Evolutionary conservation across 2,329 filamentous ascomycete genomes (phyloP), one percentile per base, ranked within the genome.

Genomic region (Emergomyces pasteurianus): DNA sequence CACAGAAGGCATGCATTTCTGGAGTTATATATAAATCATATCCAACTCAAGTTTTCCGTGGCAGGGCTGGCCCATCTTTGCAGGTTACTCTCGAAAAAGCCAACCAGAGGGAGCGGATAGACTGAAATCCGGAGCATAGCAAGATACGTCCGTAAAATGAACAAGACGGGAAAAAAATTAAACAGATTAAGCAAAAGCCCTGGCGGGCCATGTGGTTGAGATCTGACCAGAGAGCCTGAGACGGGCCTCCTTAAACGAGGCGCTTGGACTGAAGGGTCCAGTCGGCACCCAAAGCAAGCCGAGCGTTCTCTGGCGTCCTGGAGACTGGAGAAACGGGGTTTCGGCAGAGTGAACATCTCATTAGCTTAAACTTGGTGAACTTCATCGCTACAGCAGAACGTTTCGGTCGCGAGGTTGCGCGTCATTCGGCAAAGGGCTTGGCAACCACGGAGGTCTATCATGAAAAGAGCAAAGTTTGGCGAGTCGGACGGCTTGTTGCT

Each of bases 381-480:
- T 34, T 34, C 26, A 31, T 52, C 49, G 14, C 6, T 28, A n/a
- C n/a, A n/a, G n/a, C n/a, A 52, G 49, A 7, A 18, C 14, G 31
- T 52, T 52, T n/a, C 18, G 12, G 47, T 28, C 28, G 14, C 31
- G 31, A 36, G 8, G 36, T 28, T 31, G 38, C 10, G 21, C 1
- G 14, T 23, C 23, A 31, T 23, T 57, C 54, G 54, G 36, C 54
- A 57, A 57, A 57, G 2, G 8, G 54, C 54, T 57, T 57, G 54
- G 54, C 54, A 43, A 9, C 16, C n/a, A 2, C 50, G 50, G 50
- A 38, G n/a, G 26, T 38, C 31, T 9, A 43, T 14, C 36, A 57
- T 57, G 36, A 43, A 57, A 57, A n/a, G 21, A 57, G 54, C 21
- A 57, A 43, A 57, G 36, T 57, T 57, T 57, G 54, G 54, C 38